These are phyloP conservation scores for Colletotrichum paranaense DNA, from an alignment of 2,329 filamentous ascomycete species.

Conservation along the genomic window DNA sequence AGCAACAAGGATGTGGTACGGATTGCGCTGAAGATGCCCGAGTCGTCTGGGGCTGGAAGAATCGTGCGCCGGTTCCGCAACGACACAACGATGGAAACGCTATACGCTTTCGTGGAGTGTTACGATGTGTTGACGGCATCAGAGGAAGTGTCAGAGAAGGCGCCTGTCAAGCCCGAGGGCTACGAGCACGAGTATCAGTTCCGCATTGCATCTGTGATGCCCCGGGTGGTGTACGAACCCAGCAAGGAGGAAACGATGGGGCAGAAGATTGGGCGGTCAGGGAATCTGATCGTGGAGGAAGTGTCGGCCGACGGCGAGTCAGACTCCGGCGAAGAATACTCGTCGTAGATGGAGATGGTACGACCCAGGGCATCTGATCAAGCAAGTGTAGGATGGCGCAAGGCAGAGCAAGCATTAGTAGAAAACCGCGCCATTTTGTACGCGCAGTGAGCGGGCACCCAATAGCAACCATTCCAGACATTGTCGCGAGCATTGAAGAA, in stretches of 20 bases:
- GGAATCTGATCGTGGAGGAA: conserved; percentile 89
- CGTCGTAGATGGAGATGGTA: neutral
- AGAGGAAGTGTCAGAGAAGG: conserved; percentile 42
- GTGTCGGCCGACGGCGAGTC: conserved; percentile 51
- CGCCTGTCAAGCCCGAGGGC: conserved; percentile 64
- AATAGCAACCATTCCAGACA: neutral
- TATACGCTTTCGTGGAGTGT: conserved; percentile 97
- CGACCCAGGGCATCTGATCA: neutral
- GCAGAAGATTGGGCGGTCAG: conserved; percentile 82
- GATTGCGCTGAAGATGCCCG: conserved; percentile 74
- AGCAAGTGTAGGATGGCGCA: neutral
- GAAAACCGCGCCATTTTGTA: conserved; percentile 3
- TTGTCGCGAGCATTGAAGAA: neutral
- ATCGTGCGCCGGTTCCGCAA: conserved; percentile 80
- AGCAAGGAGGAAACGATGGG: conserved; percentile 73
- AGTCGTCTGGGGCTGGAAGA: conserved; percentile 71
- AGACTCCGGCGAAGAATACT: conserved; percentile 27
- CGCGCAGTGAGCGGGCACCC: neutral
- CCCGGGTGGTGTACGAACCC: conserved; percentile 82
- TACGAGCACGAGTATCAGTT: conserved; percentile 91
- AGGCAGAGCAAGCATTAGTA: neutral
- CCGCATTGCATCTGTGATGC: conserved; percentile 85
- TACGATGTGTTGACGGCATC: conserved; percentile 71
- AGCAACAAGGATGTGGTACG: conserved; percentile 77
- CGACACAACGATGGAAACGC: conserved; percentile 81